Base-by-base conservation (phyloP, 805 yeast species). In the Kuraishia ogatae region DNA sequence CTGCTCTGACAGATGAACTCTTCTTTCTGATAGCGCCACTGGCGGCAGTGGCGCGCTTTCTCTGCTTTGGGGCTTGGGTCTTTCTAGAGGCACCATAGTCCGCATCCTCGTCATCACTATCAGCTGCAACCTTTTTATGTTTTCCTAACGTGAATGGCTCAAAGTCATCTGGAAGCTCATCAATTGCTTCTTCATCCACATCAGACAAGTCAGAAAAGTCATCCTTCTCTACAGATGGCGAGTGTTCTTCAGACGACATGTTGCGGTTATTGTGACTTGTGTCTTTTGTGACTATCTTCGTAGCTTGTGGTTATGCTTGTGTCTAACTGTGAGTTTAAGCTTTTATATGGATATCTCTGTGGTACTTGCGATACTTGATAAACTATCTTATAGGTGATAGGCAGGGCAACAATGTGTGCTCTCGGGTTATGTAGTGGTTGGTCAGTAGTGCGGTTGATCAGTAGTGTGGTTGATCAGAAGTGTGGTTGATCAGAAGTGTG, bases 141-240 rank as follows among this genome's bases (percentile, higher is more conserved):
- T 48, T 54, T 2, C 51, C 50, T 11, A 48, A n/a, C 39, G 46
- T 17, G 24, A 29, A 43, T n/a, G 53, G 21, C n/a, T 50, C 56
- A n/a, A 43, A n/a, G 17, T 52, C 53, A 19, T 35, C 49, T 26
- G 53, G 35, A 23, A 28, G 49, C 11, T 53, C 66, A 48, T 66
- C 65, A 48, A 66, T 58, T 50, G 65, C 66, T 13, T 72, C 74
- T 51, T 71, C 75, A 55, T 70, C 76, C 48, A 72, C 60, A 57
- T 72, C 77, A 1, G 75, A 70, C 19, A 71, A 61, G 47, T 69
- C 72, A 24, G 67, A 69, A 21, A 65, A 67, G 8, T 65, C 67
- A 43, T 54, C 64, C 23, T 52, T 53, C n/a, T 54, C 59, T 21
- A 23, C 19, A 39, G 48, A 11, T 19, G 54, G 48, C 24, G 48